Conservation (phyloP, 2,329 filamentous ascomycete genomes). For the Alternaria dauci region DNA sequence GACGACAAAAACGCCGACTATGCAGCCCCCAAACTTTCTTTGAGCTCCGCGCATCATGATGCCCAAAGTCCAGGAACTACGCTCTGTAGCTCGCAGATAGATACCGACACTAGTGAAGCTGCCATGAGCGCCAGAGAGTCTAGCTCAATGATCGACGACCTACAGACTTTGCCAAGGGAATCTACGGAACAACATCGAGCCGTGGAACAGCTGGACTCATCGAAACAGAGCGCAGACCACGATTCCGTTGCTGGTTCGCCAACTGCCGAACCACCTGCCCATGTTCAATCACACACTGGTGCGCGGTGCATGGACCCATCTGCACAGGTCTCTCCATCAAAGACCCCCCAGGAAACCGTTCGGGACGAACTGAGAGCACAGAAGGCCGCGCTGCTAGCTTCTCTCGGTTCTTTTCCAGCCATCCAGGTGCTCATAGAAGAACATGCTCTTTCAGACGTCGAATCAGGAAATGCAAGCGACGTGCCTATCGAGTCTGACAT, state of each 20-base stretch:
- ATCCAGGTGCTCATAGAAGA: constrained; percentile 48
- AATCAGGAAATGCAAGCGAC: constrained; percentile 19
- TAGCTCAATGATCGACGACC: not conserved
- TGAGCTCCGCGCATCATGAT: not conserved
- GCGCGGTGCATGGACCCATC: not conserved
- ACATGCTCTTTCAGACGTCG: constrained; percentile 30
- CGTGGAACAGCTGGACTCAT: not conserved
- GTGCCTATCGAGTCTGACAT: constrained; percentile 44
- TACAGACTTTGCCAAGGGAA: not conserved
- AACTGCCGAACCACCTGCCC: not conserved
- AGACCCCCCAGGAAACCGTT: constrained; percentile 57
- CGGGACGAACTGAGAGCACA: constrained; percentile 58
- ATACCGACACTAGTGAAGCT: not conserved
- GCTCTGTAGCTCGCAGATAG: not conserved
- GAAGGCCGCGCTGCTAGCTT: constrained; percentile 47
- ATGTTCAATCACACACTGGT: not conserved
- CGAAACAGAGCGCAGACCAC: not conserved
- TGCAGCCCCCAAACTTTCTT: not conserved
- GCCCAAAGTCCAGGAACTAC: not conserved
- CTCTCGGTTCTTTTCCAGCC: constrained; percentile 39
- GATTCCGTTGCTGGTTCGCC: not conserved
- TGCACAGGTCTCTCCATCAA: constrained; percentile 17
- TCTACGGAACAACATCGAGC: not conserved
- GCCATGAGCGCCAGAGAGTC: not conserved
- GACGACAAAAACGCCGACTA: not conserved